phyloP scores from a whole-genome alignment of 805 yeast genomes.

The Grigorovia transvaalensis region DNA sequence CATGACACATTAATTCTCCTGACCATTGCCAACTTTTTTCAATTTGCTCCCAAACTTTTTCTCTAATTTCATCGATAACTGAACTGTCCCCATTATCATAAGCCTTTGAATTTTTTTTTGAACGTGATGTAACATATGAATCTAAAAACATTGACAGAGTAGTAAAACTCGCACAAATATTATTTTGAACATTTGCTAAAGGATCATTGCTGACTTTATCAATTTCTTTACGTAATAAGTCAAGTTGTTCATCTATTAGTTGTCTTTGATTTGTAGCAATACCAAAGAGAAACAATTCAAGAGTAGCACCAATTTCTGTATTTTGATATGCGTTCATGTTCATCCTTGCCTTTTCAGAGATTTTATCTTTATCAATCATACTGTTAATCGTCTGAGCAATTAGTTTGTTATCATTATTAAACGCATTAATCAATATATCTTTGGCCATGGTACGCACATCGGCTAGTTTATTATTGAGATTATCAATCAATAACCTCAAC shows the following conservation, averaged over 20 bases:
- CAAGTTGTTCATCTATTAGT: slow-evolving; percentile 28
- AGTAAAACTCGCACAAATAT: slow-evolving; percentile 63
- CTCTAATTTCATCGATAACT: neutral
- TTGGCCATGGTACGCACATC: slow-evolving; percentile 56
- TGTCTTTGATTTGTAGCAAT: slow-evolving; percentile 23
- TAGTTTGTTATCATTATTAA: slow-evolving; percentile 8
- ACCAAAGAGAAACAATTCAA: slow-evolving; percentile 41
- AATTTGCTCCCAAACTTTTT: slow-evolving; percentile 8
- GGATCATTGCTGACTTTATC: slow-evolving; percentile 29
- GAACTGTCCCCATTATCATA: neutral
- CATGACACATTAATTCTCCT: slow-evolving; percentile 45
- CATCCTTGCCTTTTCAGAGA: slow-evolving; percentile 22
- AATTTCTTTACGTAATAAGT: slow-evolving; percentile 28
- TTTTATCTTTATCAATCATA: slow-evolving; percentile 7
- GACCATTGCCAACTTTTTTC: slow-evolving; percentile 28
- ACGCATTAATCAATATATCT: slow-evolving; percentile 33
- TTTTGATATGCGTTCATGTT: slow-evolving; percentile 42
- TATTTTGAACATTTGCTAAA: slow-evolving; percentile 37
- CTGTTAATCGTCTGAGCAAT: neutral
- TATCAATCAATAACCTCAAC: slow-evolving; percentile 45
- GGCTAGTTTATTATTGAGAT: slow-evolving; percentile 60
- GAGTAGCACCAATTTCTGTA: slow-evolving; percentile 72
- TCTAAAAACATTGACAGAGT: slow-evolving; percentile 41
- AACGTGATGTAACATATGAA: slow-evolving; percentile 11
- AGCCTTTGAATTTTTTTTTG: neutral